Percentiles rank a stretch among this genome's conserved stretches.
These are phyloP conservation scores for Rhinocladiella mackenziei DNA, from an alignment of 2,329 filamentous ascomycete species.

Conservation along the genomic window DNA sequence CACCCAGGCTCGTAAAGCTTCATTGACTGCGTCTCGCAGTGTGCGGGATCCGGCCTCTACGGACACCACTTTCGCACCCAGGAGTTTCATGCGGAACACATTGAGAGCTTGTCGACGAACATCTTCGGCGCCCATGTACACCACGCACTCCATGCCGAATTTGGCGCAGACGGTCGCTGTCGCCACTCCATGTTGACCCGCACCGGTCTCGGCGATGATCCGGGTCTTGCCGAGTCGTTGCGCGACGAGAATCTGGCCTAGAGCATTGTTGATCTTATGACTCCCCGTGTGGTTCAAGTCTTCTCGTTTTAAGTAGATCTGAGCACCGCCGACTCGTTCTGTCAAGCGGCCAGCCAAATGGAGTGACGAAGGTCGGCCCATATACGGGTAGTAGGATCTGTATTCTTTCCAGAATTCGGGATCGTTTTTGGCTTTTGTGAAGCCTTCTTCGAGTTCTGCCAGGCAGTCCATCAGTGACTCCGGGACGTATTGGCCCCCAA, in stretches of 20 bases:
- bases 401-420: conserved; percentile 96
- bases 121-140: conserved; percentile 98
- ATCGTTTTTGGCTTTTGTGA: conserved; percentile 81
- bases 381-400: conserved; percentile 92
- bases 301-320: conserved; percentile 97
- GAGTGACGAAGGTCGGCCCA: conserved; percentile 88
- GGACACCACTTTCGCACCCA: conserved; percentile 86
- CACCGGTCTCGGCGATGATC: conserved; percentile 97
- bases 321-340: conserved; percentile 82
- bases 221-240: conserved; percentile 84
- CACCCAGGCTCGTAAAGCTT: conserved; percentile 91
- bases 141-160: conserved; percentile 95
- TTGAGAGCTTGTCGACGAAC: conserved; percentile 94
- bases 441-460: conserved; percentile 82
- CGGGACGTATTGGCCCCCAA: conserved; percentile 94
- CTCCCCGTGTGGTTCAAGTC: conserved; percentile 96
- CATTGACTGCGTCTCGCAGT: conserved; percentile 85
- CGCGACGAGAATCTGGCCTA: conserved; percentile 87
- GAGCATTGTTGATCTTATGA: conserved; percentile 99
- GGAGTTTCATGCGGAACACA: conserved; percentile 95
- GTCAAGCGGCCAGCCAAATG: conserved; percentile 87
- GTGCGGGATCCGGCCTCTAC: conserved; percentile 87
- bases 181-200: conserved; percentile 95
- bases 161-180: conserved; percentile 97
- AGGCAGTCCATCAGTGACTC: conserved; percentile 98